A percentile compares a stretch with the other conserved stretches of the same genome.
Evolutionary conservation across 805 yeast species (phyloP).

Genomic region (Vanderwaltozyma polyspora): DNA sequence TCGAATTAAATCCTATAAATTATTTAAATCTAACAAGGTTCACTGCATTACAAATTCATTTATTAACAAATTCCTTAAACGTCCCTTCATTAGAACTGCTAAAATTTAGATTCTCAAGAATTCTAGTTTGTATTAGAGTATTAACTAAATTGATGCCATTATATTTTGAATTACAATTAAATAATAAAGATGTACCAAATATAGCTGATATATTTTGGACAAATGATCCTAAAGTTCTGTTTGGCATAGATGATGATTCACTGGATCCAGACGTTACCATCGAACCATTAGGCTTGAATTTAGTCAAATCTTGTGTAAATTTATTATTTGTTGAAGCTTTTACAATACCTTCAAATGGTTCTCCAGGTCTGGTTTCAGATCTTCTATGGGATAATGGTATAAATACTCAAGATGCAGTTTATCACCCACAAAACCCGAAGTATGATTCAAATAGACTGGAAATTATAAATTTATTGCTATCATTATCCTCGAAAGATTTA

Average conservation of each 20-base stretch:
- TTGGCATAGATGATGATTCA: slow-evolving; percentile 1
- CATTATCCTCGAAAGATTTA: slow-evolving; percentile 50
- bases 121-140: slow-evolving; percentile 53
- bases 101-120: slow-evolving; percentile 15
- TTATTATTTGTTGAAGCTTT: slow-evolving; percentile 23
- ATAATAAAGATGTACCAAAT: slow-evolving; percentile 27
- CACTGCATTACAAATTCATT: slow-evolving; percentile 26
- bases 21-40: slow-evolving; percentile 42
- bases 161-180: slow-evolving; percentile 39
- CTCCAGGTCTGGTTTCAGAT: slow-evolving; percentile 21
- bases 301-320: slow-evolving; percentile 17
- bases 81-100: slow-evolving; percentile 2
- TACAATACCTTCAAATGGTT: slow-evolving; percentile 11
- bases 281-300: slow-evolving; percentile 29
- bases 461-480: slow-evolving; percentile 47
- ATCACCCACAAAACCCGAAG: slow-evolving; percentile 28
- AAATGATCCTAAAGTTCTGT: slow-evolving; percentile 4
- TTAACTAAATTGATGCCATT: slow-evolving; percentile 58
- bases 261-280: not conserved
- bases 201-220: slow-evolving; percentile 15
- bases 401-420: slow-evolving; percentile 32
- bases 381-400: slow-evolving; percentile 74
- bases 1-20: slow-evolving; percentile 28
- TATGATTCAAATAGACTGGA: slow-evolving; percentile 60
- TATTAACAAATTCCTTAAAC: slow-evolving; percentile 13